Base-by-base conservation (phyloP, 495 filamentous ascomycete species). In the Beverwykella pulmonaria region DNA sequence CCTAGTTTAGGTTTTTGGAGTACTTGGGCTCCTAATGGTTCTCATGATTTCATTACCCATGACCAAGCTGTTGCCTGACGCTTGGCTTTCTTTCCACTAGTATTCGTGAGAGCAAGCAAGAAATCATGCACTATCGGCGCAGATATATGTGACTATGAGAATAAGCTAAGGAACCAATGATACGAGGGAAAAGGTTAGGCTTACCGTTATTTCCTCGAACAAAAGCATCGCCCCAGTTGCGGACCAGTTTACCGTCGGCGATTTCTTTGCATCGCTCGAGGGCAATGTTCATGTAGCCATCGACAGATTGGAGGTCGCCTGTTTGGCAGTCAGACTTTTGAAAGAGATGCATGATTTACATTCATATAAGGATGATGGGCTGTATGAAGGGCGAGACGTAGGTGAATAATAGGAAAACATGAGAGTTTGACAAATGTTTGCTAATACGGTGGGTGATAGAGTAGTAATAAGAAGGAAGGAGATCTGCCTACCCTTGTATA, bases 231-330 rank as follows among this genome's bases (percentile, higher is more conserved):
- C 95, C 94, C 77, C 96, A 98, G 47, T 81, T 89, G 70, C 90
- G 83, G 67, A 86, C 84, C 73, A 91, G 83, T 62, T 85, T 86
- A 26, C 93, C 95, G 73, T 92, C 87, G 53, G 94, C 89, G 71
- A 87, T 92, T 79, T 98, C 95, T 65, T 92, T 88, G 0, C 92
- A 93, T 76, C 96, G 93, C 75, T 98, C 94, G 2, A 98, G 83
- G 20, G 94, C 92, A 68, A 98, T 95, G 76, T 98, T 98, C 94
- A 98, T 98, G 75, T 97, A 98, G 41, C 95, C 95, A 75, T 98
- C 94, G 47, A 98, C 92, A 0, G 92, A 96, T 71, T 96, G 92
- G n/a, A 97, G 83, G 72, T 95, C 90, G 39, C 93, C 93, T 97
- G 15, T 32, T 25, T 71, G 20, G 5, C 6, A 12, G 12, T 34